Evolutionary conservation across 2,329 filamentous ascomycete genomes (phyloP), one percentile per base, ranked within the genome.

Genomic region (Calonectria multiphialidica): DNA sequence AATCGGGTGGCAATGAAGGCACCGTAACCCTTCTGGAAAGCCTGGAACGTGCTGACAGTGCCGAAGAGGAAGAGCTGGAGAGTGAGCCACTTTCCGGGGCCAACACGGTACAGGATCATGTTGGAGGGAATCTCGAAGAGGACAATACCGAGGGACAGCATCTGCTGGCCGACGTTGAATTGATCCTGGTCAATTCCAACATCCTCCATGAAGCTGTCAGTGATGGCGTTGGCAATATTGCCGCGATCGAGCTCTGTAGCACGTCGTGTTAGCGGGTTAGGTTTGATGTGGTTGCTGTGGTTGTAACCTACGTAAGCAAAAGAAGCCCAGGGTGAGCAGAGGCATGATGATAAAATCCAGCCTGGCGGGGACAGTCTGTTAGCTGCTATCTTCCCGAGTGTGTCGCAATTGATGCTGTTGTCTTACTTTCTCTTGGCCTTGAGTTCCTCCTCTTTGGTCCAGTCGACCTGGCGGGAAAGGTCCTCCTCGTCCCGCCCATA

Each of bases 1-100:
- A 90, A 84, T 0, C 89, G 83, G 0, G 88, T 88, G 0, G 83
- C 84, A 33, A 90, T 80, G 75, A 86, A 90, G 3, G 84, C 84
- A 2, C 82, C 83, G 50, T 88, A 87, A 44, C 82, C 85, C 35
- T 81, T 82, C 64, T 88, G 84, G 76, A 89, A 91, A 5, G 87
- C 85, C 76, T 91, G 89, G 75, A 90, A 89, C 0, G 87, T 89
- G 28, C 85, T 87, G 64, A 90, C 88, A 21, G 86, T 82, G 6
- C 89, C 88, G 69, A 87, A 90, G 47, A 88, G 83, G 74, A 90
- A 88, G 23, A 90, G 80, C 76, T 90, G 88, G 0, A 86, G 82
- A 0, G 88, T 87, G 1, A 90, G 81, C 88, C 89, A 90, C 59
- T 85, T 84, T n/a, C 85, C 85, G 1, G 89, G 88, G 2, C 81